Evolutionary conservation across 2,329 filamentous ascomycete genomes (phyloP).

Genomic region (Beauveria sp.): DNA sequence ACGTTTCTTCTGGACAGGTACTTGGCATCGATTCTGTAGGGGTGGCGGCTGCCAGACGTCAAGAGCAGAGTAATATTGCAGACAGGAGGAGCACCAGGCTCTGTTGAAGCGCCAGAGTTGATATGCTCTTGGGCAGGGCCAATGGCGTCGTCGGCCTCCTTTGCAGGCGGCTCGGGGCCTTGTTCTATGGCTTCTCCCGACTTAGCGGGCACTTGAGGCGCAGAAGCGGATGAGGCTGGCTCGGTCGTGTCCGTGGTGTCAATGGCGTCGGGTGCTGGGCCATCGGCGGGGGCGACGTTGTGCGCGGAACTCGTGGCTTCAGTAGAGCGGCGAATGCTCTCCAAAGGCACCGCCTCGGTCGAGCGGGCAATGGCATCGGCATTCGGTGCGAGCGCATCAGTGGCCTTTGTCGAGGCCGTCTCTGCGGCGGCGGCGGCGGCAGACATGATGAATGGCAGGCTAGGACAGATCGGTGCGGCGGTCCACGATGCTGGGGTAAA

Average conservation of each 20-base stretch:
- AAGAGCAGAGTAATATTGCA: slow-evolving; percentile 78
- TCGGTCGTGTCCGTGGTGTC: neutral
- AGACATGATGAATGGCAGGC: slow-evolving; percentile 4
- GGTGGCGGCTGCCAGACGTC: slow-evolving; percentile 73
- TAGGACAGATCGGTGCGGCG: neutral
- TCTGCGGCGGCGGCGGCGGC: neutral
- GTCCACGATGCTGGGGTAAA: neutral
- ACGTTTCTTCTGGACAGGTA: slow-evolving; percentile 79
- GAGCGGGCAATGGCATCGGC: neutral
- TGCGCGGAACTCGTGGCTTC: slow-evolving; percentile 7
- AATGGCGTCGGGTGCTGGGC: neutral
- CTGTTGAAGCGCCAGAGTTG: slow-evolving; percentile 24
- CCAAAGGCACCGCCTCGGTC: slow-evolving; percentile 1
- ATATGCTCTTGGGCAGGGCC: slow-evolving; percentile 37
- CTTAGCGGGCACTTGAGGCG: slow-evolving; percentile 16
- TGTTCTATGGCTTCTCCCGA: slow-evolving; percentile 23
- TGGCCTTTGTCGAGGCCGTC: neutral
- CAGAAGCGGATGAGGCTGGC: neutral
- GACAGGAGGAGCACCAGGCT: slow-evolving; percentile 30
- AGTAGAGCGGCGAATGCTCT: slow-evolving; percentile 8
- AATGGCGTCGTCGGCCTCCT: slow-evolving; percentile 31
- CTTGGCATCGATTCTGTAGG: slow-evolving; percentile 81
- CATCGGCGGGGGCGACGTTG: slow-evolving; percentile 3
- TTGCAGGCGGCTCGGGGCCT: slow-evolving; percentile 21
- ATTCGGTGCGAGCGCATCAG: neutral